These are phyloP conservation scores for Boletus rufocinnamomeus DNA, from an alignment of 768 basidiomycete genomes.

Conservation along the genomic window DNA sequence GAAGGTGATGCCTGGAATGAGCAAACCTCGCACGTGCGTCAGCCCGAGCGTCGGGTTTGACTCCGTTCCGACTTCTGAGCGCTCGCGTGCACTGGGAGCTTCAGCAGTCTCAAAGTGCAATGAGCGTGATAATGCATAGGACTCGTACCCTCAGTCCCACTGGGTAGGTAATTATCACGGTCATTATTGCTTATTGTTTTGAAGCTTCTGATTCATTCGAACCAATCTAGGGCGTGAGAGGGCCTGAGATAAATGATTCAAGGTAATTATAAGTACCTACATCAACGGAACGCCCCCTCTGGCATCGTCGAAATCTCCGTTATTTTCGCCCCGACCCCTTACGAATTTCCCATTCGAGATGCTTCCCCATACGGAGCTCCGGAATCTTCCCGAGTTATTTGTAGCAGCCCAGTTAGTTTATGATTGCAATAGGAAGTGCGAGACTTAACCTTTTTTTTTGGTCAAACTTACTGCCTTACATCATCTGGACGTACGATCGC, in stretches of 20 bases:
- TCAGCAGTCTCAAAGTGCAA: not conserved
- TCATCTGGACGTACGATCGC: not conserved
- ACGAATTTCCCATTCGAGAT: conserved; percentile 13
- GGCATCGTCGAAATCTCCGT: conserved; percentile 17
- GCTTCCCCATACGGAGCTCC: conserved; percentile 2
- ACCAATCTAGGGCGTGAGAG: conserved; percentile 1
- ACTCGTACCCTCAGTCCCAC: not conserved
- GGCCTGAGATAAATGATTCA: conserved; percentile 2
- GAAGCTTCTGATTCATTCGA: not conserved
- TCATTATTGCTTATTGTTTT: not conserved
- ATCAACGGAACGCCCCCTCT: conserved; percentile 3
- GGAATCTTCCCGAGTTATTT: conserved; percentile 5
- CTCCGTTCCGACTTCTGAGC: not conserved
- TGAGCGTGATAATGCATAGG: not conserved
- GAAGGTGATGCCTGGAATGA: not conserved
- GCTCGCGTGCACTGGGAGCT: no score
- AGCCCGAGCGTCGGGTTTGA: not conserved
- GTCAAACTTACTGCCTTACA: not conserved
- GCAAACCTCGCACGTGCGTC: not conserved
- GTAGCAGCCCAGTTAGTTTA: not conserved
- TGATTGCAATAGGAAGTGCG: conserved; percentile 2
- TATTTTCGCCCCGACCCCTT: conserved; percentile 23
- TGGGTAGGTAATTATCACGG: not conserved
- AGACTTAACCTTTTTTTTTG: not conserved
- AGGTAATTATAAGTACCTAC: not conserved